A percentile compares a stretch with the other conserved stretches of the same genome.
Evolutionary conservation across 169 alveolate genomes (phyloP).

Genomic region (Ichthyophthirius multifiliis): DNA sequence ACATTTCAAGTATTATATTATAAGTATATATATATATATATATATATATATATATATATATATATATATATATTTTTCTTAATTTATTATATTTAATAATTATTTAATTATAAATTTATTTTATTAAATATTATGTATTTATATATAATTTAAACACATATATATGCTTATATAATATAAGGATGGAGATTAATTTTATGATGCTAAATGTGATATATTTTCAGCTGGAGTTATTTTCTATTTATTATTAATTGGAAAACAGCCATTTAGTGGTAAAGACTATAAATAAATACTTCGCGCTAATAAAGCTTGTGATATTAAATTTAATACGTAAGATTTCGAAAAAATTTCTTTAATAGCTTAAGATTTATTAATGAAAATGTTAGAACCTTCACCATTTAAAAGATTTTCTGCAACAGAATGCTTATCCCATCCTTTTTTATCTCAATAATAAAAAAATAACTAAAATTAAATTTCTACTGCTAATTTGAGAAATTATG

Average conservation of each 20-base stretch:
- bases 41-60: too few species aligned
- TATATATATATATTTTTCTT: too few species aligned
- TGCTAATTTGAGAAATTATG: background rate
- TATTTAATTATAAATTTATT: slow-evolving; percentile 20
- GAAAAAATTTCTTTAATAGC: slow-evolving; percentile 36
- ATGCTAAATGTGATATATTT: slow-evolving; percentile 61
- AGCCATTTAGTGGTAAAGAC: slow-evolving; percentile 66
- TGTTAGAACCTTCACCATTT: slow-evolving; percentile 11
- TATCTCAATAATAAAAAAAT: background rate
- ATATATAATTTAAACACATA: background rate
- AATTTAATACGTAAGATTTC: slow-evolving; percentile 48
- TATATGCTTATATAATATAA: background rate
- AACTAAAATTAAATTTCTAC: background rate
- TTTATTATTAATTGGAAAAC: slow-evolving; percentile 55
- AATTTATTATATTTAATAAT: background rate
- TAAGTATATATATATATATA: too few species aligned
- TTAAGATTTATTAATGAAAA: slow-evolving; percentile 17
- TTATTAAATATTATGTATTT: background rate
- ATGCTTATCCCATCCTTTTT: slow-evolving; percentile 32
- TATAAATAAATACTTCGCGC: slow-evolving; percentile 54
- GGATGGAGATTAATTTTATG: slow-evolving; percentile 54
- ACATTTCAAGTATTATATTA: slow-evolving; percentile 5
- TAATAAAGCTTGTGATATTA: slow-evolving; percentile 57
- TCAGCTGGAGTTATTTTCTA: slow-evolving; percentile 74
- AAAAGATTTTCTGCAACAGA: slow-evolving; percentile 2